phyloP scores from a whole-genome alignment of 768 basidiomycete species.

The Xerocomellus dryophilus region DNA sequence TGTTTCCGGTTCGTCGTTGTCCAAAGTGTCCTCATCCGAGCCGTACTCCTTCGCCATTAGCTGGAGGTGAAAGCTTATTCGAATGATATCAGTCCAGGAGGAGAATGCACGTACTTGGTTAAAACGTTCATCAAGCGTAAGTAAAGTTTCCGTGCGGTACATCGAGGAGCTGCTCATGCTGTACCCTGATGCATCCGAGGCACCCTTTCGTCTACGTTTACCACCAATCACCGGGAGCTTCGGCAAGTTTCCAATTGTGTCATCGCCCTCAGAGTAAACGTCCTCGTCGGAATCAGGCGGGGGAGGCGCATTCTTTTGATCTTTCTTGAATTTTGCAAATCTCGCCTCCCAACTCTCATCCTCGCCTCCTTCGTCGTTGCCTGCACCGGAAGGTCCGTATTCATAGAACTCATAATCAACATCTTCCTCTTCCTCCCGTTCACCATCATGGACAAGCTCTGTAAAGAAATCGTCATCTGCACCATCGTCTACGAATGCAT shows the following conservation, averaged over 20 bases:
- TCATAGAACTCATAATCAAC: constrained; percentile 68
- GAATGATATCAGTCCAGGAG: neutral
- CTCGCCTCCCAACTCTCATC: constrained; percentile 67
- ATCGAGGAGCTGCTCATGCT: constrained; percentile 97
- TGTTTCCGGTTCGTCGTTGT: constrained; percentile 50
- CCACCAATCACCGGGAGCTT: constrained; percentile 77
- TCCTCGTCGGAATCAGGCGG: constrained; percentile 48
- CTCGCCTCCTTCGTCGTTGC: constrained; percentile 26
- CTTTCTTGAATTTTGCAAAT: constrained; percentile 76
- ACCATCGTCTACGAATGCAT: constrained; percentile 83
- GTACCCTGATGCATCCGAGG: constrained; percentile 88
- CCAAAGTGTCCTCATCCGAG: constrained; percentile 46
- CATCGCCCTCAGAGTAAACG: constrained; percentile 64
- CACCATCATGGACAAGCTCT: constrained; percentile 69
- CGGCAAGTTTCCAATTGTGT: constrained; percentile 78
- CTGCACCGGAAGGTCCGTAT: constrained; percentile 29
- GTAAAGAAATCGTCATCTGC: constrained; percentile 75
- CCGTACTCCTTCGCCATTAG: constrained; percentile 83
- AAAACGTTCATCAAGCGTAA: constrained; percentile 89
- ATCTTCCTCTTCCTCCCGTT: constrained; percentile 58
- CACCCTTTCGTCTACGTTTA: constrained; percentile 65
- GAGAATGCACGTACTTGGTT: constrained; percentile 68
- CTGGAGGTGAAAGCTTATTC: constrained; percentile 26
- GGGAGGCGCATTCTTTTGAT: constrained; percentile 29
- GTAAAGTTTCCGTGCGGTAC: constrained; percentile 86